Base-by-base conservation (phyloP, 805 yeast genomes). In the Lipomyces sp. region DNA sequence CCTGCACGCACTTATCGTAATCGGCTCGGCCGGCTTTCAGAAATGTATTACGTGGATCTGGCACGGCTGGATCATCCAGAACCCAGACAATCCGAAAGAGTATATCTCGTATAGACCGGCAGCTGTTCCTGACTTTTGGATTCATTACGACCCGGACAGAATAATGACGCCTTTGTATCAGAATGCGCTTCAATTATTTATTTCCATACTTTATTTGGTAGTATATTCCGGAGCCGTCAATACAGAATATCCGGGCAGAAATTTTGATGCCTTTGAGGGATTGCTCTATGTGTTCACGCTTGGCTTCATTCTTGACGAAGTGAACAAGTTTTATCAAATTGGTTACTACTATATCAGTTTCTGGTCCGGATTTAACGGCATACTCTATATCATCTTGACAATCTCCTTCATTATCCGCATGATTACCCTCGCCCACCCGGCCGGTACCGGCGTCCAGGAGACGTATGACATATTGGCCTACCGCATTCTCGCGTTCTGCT, bases 1-100 rank as follows among this genome's bases (percentile, higher is more conserved):
- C 74, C 85, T 87, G 85, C 97, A 92, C 72, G 85, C 90, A 10
- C 87, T 93, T 7, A 82, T 83, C 30, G 87, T 91, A 18, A 90
- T 92, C 72, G 87, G 92, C 1, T 86, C 96, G 0, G 80, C 88
- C 7, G 97, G 97, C 0, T 92, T 86, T 76, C 97, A 92, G 77
- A 80, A 96, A 62, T 90, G 97, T 78, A 83, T 91, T 73, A 86
- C 88, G 71, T 92, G 97, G 96, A 77, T 92, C 59, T 92, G 97
- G 97, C 81, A 93, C 64, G 97, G 97, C 35, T 90, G 97, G 96
- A 90, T 92, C 69, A 83, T 90, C 60, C 97, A 91, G 77, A 84
- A 89, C 30, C 85, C 87, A 11, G 77, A 76, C 13, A 91, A 90
- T 74, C 90, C 95, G 4, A 82, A 84, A 32, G 86, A 87, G 15